A percentile compares a stretch with the other conserved stretches of the same genome.
These are phyloP conservation scores for Hordeum pubiflorum DNA, from an alignment of 202 grass and related monocot species.

Conservation along the genomic window DNA sequence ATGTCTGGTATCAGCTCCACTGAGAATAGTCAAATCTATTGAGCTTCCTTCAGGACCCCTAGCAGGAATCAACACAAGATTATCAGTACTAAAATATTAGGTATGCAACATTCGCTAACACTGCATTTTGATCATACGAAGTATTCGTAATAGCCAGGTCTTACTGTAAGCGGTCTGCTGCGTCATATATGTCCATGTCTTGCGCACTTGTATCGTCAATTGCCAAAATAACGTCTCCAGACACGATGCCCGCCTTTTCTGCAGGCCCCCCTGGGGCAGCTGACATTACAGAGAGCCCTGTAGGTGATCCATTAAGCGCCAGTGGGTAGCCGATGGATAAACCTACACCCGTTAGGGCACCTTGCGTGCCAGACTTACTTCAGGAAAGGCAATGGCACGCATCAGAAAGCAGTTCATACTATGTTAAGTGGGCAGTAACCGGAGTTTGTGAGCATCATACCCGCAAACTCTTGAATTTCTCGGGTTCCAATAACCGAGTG, in stretches of 20 bases:
- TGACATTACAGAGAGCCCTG: conserved; percentile 77
- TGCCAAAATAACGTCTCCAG: conserved; percentile 86
- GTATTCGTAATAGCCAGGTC: neutral
- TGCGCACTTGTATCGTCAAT: conserved; percentile 64
- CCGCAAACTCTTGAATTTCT: conserved; percentile 97
- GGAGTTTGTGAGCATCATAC: conserved; percentile 37
- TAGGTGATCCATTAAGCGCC: conserved; percentile 48
- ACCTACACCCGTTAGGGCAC: conserved; percentile 84
- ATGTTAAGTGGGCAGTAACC: neutral
- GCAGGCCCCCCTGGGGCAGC: conserved; percentile 79
- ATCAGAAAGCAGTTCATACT: conserved; percentile 23
- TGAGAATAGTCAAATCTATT: conserved; percentile 72
- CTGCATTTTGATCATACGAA: neutral
- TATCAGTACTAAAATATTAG: neutral
- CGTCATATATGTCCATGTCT: conserved; percentile 99
- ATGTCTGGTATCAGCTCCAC: conserved; percentile 51
- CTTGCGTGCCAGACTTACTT: conserved; percentile 99
- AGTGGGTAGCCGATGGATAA: conserved; percentile 79
- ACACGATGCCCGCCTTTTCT: conserved; percentile 65
- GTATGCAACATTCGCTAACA: neutral
- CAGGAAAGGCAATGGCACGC: conserved; percentile 48
- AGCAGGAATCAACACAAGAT: conserved; percentile 9
- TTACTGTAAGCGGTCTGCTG: conserved; percentile 79
- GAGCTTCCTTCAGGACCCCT: conserved; percentile 89
- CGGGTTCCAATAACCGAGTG: conserved; percentile 93